Conservation (phyloP, 306 rosid species). For the Crotalaria pallida region DNA sequence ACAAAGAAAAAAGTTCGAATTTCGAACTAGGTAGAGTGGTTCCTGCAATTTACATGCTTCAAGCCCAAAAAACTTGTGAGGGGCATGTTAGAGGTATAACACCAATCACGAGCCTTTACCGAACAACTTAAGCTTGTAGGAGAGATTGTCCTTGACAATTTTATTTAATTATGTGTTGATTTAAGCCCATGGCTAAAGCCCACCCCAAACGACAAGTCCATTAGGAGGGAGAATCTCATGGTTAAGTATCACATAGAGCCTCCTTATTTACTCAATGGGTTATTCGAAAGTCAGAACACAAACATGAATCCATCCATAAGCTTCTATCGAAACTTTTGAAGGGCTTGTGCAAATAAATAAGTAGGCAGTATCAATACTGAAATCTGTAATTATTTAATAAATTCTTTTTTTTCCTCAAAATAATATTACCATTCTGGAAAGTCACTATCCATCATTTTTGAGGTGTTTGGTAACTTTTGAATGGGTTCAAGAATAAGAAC, state of each 20-base stretch:
- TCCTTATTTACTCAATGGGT: no score
- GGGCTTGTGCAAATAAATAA: no score
- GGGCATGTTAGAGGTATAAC: not conserved
- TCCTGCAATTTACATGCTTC: not conserved
- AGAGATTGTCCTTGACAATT: no score
- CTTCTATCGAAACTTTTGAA: no score
- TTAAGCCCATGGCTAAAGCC: no score
- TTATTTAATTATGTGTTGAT: not conserved
- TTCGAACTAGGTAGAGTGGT: not conserved
- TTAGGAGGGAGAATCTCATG: no score
- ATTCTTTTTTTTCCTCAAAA: not conserved
- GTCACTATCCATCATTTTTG: not conserved
- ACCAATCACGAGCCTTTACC: not conserved
- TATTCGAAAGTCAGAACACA: no score
- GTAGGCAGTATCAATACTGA: not conserved
- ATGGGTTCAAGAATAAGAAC: conserved; percentile 3
- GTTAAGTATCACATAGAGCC: no score
- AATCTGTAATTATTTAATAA: not conserved
- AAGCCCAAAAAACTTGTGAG: not conserved
- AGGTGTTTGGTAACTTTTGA: not conserved
- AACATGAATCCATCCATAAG: no score
- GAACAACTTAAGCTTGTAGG: no score
- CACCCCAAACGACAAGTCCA: no score
- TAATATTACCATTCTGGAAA: not conserved
- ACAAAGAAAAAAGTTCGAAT: no score